Evolutionary conservation across 176 grass and related monocot genomes (phyloP).

Genomic region (Eragrostis curvula): DNA sequence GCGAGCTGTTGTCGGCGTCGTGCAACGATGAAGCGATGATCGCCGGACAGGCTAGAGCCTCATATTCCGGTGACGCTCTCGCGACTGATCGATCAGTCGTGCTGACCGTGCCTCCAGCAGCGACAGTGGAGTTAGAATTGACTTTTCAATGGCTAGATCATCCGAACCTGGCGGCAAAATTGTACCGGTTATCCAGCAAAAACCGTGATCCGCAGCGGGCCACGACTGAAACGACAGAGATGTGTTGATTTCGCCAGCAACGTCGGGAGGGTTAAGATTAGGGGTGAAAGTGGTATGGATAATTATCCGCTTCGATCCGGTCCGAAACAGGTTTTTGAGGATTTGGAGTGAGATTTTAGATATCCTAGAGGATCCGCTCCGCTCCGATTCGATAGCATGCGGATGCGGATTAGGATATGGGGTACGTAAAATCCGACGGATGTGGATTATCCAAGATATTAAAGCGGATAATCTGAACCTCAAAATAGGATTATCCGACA

Average conservation of each 20-base stretch:
- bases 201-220: slow-evolving; percentile 1
- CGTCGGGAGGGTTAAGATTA: not conserved
- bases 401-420: too few relatives aligned
- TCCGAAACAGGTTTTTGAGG: too few relatives aligned
- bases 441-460: too few relatives aligned
- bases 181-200: not conserved
- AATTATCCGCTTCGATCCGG: too few relatives aligned
- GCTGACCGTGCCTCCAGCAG: slow-evolving; percentile 17
- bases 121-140: slow-evolving; percentile 4
- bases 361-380: too few relatives aligned
- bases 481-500: too few relatives aligned
- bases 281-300: too few relatives aligned
- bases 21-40: not conserved
- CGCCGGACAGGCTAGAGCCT: not conserved
- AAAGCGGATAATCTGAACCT: too few relatives aligned
- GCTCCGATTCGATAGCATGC: too few relatives aligned
- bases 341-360: too few relatives aligned
- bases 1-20: slow-evolving; percentile 17
- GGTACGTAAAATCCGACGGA: too few relatives aligned
- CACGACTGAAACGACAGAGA: slow-evolving; percentile 28
- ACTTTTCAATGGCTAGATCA: not conserved
- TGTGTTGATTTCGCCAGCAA: not conserved
- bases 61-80: not conserved
- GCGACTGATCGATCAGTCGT: not conserved
- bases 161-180: slow-evolving; percentile 1